phyloP scores from a whole-genome alignment of 2,329 filamentous ascomycete species.

The Neopestalotiopsis sp. region DNA sequence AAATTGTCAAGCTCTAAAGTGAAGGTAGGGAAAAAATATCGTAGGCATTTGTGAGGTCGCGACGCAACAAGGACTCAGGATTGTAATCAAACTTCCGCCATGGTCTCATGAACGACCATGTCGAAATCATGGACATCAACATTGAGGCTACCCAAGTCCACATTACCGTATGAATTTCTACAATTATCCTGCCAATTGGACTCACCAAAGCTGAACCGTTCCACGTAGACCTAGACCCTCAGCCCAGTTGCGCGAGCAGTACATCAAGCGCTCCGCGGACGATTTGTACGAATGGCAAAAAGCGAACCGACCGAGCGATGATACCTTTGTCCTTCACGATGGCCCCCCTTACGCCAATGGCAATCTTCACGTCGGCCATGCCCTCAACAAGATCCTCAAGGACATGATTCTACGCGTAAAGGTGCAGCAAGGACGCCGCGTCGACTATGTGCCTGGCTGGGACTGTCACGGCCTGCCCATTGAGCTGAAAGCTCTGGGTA shows the following conservation, averaged over 20 bases:
- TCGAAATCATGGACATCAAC: conserved; percentile 69
- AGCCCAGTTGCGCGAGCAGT: conserved; percentile 53
- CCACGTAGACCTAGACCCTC: conserved; percentile 54
- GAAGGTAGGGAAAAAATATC: background rate
- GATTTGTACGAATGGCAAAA: conserved; percentile 90
- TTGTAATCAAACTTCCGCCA: conserved; percentile 9
- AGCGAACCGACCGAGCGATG: conserved; percentile 53
- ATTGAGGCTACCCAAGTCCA: conserved; percentile 75
- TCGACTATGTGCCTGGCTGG: conserved; percentile 91
- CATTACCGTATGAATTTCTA: conserved; percentile 64
- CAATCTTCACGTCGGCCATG: conserved; percentile 87
- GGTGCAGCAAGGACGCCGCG: conserved; percentile 75
- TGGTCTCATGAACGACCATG: conserved; percentile 19
- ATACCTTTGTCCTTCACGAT: conserved; percentile 85
- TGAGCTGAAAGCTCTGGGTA: conserved; percentile 88
- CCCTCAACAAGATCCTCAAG: conserved; percentile 95
- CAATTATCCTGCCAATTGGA: background rate
- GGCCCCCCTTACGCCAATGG: conserved; percentile 98
- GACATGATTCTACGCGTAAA: conserved; percentile 88
- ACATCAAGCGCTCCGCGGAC: conserved; percentile 81
- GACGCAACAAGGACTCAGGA: background rate
- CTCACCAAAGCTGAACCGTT: conserved; percentile 24
- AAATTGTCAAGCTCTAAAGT: background rate
- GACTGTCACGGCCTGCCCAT: conserved; percentile 98
- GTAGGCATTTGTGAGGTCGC: background rate